Conservation (phyloP, 441 rosid genomes). For the Theobroma grandiflorum region DNA sequence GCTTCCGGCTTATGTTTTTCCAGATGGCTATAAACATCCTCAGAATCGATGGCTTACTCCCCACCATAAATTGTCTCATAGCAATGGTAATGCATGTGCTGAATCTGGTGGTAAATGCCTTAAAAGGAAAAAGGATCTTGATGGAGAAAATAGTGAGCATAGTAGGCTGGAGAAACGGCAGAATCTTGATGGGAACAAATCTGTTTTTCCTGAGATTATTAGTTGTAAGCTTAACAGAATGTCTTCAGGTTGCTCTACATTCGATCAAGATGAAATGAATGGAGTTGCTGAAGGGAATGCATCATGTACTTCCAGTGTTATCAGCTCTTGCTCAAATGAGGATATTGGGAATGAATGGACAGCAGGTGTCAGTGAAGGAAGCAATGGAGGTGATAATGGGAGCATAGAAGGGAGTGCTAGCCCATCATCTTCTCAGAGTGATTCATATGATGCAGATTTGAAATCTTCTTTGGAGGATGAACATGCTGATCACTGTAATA, state of each 20-base stretch:
- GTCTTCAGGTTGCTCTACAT: slow-evolving; percentile 25
- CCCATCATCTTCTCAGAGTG: slow-evolving; percentile 47
- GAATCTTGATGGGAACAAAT: slow-evolving; percentile 39
- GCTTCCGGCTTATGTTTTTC: slow-evolving; percentile 64
- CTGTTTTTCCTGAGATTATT: slow-evolving; percentile 45
- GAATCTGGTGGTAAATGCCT: slow-evolving; percentile 45
- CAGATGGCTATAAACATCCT: slow-evolving; percentile 52
- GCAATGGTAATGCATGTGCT: slow-evolving; percentile 37
- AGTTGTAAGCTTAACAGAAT: slow-evolving; percentile 25
- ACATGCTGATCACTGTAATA: slow-evolving; percentile 12
- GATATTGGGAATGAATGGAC: slow-evolving; percentile 40
- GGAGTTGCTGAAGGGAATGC: slow-evolving; percentile 7
- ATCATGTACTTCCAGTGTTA: slow-evolving; percentile 41
- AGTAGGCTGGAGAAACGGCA: slow-evolving; percentile 39
- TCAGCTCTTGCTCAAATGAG: slow-evolving; percentile 45
- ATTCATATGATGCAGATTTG: slow-evolving; percentile 53
- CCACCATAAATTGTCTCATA: slow-evolving; percentile 39
- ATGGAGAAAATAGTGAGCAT: slow-evolving; percentile 34
- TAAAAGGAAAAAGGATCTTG: slow-evolving; percentile 54
- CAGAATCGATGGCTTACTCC: slow-evolving; percentile 37
- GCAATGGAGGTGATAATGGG: slow-evolving; percentile 41
- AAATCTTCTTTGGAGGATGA: slow-evolving; percentile 39
- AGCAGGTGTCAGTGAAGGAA: slow-evolving; percentile 41
- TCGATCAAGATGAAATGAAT: slow-evolving; percentile 4
- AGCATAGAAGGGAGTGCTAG: slow-evolving; percentile 50